Percentiles rank a stretch among this genome's conserved stretches.
These are phyloP conservation scores for Annulohypoxylon moriforme DNA, from an alignment of 495 filamentous ascomycete species.

Conservation along the genomic window DNA sequence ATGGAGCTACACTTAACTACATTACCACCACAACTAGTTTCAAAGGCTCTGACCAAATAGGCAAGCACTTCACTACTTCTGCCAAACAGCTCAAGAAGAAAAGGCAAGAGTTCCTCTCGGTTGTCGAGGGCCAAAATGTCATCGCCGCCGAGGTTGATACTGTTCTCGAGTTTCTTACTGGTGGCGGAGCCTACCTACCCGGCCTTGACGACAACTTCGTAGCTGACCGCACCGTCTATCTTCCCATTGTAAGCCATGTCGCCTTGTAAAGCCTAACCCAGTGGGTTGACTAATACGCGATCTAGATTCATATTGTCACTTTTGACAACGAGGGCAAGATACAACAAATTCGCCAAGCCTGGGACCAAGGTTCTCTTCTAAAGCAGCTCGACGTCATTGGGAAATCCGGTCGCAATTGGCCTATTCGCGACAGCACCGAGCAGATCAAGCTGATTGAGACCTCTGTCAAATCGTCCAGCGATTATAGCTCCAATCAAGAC, in stretches of 20 bases:
- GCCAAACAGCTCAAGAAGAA: conserved; percentile 79
- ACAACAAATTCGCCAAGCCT: conserved; percentile 84
- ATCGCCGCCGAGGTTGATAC: conserved; percentile 84
- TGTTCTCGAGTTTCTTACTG: conserved; percentile 79
- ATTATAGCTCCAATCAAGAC: conserved; percentile 29
- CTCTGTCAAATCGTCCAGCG: conserved; percentile 57
- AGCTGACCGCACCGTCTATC: conserved; percentile 79
- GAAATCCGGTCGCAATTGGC: conserved; percentile 87
- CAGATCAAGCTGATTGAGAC: conserved; percentile 78
- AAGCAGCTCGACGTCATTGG: conserved; percentile 96
- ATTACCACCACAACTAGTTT: conserved; percentile 87
- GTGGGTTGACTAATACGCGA: conserved; percentile 46
- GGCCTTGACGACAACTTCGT: conserved; percentile 95
- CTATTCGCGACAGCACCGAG: conserved; percentile 88
- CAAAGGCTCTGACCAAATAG: conserved; percentile 73
- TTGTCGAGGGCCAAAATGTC: conserved; percentile 75
- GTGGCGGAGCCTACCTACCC: conserved; percentile 90
- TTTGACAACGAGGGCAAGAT: conserved; percentile 84
- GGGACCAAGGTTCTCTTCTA: conserved; percentile 94
- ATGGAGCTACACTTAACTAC: conserved; percentile 85
- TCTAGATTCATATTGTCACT: conserved; percentile 87
- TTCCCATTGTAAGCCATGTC: conserved; percentile 77
- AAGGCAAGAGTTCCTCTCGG: conserved; percentile 75
- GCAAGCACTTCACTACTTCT: conserved; percentile 79
- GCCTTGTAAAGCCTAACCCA: conserved; percentile 2